Conservation (phyloP, 805 yeast genomes). For the Yamadazyma sp. region DNA sequence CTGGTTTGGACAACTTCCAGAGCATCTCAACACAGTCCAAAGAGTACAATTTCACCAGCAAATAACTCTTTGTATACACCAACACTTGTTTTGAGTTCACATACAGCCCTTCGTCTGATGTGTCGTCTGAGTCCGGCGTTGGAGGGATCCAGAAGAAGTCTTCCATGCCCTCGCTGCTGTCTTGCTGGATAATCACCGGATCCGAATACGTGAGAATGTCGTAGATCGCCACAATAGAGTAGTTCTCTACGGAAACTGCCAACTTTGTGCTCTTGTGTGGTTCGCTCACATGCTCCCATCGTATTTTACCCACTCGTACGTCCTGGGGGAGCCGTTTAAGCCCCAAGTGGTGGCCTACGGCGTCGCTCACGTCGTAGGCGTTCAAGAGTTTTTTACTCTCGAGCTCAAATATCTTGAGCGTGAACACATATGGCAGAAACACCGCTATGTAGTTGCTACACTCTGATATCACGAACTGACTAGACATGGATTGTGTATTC, state of each 20-base stretch:
- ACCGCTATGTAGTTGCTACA: conserved; percentile 7
- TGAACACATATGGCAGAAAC: conserved; percentile 3
- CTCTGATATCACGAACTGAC: conserved; percentile 1
- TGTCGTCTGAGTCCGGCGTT: conserved; percentile 10
- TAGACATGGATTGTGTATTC: too few species aligned
- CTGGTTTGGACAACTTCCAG: conserved; percentile 35
- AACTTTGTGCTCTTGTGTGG: conserved; percentile 26
- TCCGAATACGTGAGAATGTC: conserved; percentile 20
- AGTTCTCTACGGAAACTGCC: conserved; percentile 25
- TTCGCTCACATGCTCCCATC: conserved; percentile 13
- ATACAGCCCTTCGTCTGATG: conserved; percentile 28
- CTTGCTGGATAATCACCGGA: conserved; percentile 35
- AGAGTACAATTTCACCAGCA: conserved; percentile 36
- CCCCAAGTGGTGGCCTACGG: conserved; percentile 2
- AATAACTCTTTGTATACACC: conserved; percentile 26
- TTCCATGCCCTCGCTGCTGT: conserved; percentile 28
- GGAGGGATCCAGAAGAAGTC: conserved; percentile 38
- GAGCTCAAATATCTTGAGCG: conserved; percentile 10
- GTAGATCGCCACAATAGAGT: conserved; percentile 23
- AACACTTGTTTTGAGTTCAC: conserved; percentile 33
- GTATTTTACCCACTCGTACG: conserved; percentile 4
- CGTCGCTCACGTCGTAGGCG: conserved; percentile 12
- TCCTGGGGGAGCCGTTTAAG: not conserved
- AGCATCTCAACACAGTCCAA: conserved; percentile 34
- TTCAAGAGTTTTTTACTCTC: conserved; percentile 3